Base-by-base conservation (phyloP, 2,329 filamentous ascomycete species). In the Stagonosporopsis vannaccii region DNA sequence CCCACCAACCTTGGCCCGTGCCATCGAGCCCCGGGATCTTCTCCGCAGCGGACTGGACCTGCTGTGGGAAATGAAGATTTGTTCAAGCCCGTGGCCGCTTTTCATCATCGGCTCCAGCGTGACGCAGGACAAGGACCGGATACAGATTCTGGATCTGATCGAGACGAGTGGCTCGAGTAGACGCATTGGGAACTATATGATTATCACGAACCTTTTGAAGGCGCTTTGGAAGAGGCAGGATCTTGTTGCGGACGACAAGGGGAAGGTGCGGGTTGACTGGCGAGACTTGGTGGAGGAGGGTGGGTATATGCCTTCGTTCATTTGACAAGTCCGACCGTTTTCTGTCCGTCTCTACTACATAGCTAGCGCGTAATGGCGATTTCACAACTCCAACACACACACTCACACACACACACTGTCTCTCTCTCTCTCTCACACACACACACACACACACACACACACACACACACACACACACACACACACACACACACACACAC, bases 21-120 rank as follows among this genome's bases (percentile, higher is more conserved):
- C 40, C 17, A 40, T 20, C 5, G 30, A 36, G 19, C 13, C 50
- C n/a, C 42, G 56, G 25, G 22, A 36, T 3, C 33, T 60, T 11
- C 57, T 63, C 1, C 45, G 26, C 17, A 40, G 72, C 20, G 77
- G 76, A 0, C 75, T 82, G 40, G 56, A 61, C 0, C 63, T 78
- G 5, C 60, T 82, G 4, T 66, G 66, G 23, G 68, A 62, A 19
- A 68, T 82, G 13, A 69, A 76, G 7, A 71, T 79, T 26, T 81
- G 78, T 56, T 82, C 79, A 8, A 81, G 79, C 58, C 80, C 80
- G 3, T 82, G 80, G 80, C 80, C 80, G 6, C 63, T 82, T 4
- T 82, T 82, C 46, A 75, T 82, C 26, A 63, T 81, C 13, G 80
- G 79, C 0, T 82, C 79, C 59, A 79, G 80, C 62, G 75, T 75